Base-by-base conservation (phyloP, 2,329 filamentous ascomycete genomes). In the Ophiostoma sp. region DNA sequence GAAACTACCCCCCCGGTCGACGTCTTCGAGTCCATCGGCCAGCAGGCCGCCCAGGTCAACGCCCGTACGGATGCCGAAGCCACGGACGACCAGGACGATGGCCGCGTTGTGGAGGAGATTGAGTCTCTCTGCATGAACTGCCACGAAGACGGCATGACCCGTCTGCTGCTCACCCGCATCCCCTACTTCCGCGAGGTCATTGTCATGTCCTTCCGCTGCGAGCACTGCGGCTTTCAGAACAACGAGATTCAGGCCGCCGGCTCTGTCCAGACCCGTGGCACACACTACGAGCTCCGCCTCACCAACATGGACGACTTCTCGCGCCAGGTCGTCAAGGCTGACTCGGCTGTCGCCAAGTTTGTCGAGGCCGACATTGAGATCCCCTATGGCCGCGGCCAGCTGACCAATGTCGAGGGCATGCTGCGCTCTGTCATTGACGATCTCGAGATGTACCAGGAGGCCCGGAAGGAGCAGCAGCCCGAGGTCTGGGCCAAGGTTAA, bases 151-250 rank as follows among this genome's bases (percentile, higher is more conserved):
- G 95, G 95, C 76, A 87, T 83, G 1, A 99, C 95, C 17, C 87
- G 90, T 71, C 86, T 99, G 31, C 88, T 99, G 62, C 88, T 99
- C 69, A 96, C 96, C 20, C 88, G 89, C 74, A 97, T 99, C 70
- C 95, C 95, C 20, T 98, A 93, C 85, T 99, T 99, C 84, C 93
- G 93, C 82, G 94, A 99, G 80, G 89, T 99, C 73, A 93, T 99
- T 76, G 87, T 99, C 79, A 97, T 97, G 89, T 98, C 94, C 73
- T 99, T 99, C 80, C 87, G 87, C 74, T 99, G 95, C 83, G 89
- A 92, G 6, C 88, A 97, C 80, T 99, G 95, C 82, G 84, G 89
- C 77, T 90, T 94, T 81, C 88, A 90, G 74, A 97, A 98, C 83
- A 94, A 94, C 79, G 94, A 97, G 76, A 91, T 99, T 75, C 94